phyloP scores from a whole-genome alignment of 352 stramenopile species.

The Phytophthora aleatoria region DNA sequence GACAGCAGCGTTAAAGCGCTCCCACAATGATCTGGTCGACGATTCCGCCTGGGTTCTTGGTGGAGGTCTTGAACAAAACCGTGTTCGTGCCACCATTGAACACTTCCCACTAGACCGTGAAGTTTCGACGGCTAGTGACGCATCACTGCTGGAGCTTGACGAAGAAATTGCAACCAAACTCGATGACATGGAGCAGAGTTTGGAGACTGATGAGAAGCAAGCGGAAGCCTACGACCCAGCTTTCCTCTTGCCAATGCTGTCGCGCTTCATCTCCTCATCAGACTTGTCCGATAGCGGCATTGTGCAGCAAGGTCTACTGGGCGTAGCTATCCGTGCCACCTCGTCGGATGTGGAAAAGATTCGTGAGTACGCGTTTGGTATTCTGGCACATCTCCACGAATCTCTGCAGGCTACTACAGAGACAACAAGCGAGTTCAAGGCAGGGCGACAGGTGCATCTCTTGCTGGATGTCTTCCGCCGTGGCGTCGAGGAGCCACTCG shows the following conservation, averaged over 20 bases:
- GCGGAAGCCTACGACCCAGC: constrained; percentile 67
- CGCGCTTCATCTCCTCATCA: constrained; percentile 78
- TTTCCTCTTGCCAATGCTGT: constrained; percentile 78
- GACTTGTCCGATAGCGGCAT: constrained; percentile 57
- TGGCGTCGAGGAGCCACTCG: constrained; percentile 52
- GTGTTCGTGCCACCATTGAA: constrained; percentile 74
- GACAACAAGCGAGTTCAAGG: constrained; percentile 63
- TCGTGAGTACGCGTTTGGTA: constrained; percentile 71
- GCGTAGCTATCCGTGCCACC: constrained; percentile 69
- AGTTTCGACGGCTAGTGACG: constrained; percentile 34
- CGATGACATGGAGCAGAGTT: constrained; percentile 3
- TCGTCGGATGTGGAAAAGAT: constrained; percentile 65
- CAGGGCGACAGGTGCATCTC: constrained; percentile 76
- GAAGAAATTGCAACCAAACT: constrained; percentile 12
- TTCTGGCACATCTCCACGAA: constrained; percentile 80
- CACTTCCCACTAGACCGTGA: constrained; percentile 63
- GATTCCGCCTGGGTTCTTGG: constrained; percentile 70
- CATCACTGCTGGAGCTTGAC: constrained; percentile 37
- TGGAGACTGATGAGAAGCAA: constrained; percentile 11
- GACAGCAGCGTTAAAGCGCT: constrained; percentile 38
- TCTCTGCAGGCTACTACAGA: constrained; percentile 60
- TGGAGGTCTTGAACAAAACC: constrained; percentile 65
- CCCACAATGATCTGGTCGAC: constrained; percentile 56
- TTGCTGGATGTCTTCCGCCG: constrained; percentile 82
- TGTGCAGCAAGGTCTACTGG: constrained; percentile 75